Evolutionary conservation across 441 rosid species (phyloP).

Genomic region (Mallotus repandus): DNA sequence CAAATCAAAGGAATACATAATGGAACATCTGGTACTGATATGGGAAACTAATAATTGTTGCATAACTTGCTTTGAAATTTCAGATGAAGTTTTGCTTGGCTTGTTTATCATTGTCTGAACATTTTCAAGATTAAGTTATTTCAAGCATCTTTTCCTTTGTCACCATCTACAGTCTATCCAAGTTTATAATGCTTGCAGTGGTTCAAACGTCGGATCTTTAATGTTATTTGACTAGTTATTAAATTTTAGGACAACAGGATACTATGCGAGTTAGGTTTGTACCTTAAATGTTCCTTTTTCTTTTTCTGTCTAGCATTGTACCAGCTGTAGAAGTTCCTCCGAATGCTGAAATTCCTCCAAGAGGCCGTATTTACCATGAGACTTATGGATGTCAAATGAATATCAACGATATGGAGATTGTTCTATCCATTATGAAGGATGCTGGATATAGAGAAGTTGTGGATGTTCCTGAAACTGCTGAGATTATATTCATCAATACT

Average conservation of each 20-base stretch:
- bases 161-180: not conserved
- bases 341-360: slow-evolving; percentile 35
- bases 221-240: not conserved
- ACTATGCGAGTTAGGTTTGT: not conserved
- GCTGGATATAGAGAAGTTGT: slow-evolving; percentile 74
- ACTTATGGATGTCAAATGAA: slow-evolving; percentile 98
- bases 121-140: not conserved
- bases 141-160: not conserved
- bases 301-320: slow-evolving; percentile 34
- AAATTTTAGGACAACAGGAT: not conserved
- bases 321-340: slow-evolving; percentile 31
- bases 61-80: not conserved
- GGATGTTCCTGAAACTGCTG: slow-evolving; percentile 79
- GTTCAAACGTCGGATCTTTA: not conserved
- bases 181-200: not conserved
- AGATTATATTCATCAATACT: slow-evolving; percentile 82
- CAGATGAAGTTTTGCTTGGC: not conserved
- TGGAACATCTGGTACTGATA: not conserved
- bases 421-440: slow-evolving; percentile 80
- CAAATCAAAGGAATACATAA: not conserved
- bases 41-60: not conserved
- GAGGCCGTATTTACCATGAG: slow-evolving; percentile 85
- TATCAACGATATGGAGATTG: slow-evolving; percentile 93
- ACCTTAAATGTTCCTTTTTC: slow-evolving; percentile 11
- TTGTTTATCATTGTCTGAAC: not conserved